Evolutionary conservation across 768 basidiomycete species (phyloP), one percentile per base, ranked within the genome.

Genomic region (Tricholoma flavovirens): DNA sequence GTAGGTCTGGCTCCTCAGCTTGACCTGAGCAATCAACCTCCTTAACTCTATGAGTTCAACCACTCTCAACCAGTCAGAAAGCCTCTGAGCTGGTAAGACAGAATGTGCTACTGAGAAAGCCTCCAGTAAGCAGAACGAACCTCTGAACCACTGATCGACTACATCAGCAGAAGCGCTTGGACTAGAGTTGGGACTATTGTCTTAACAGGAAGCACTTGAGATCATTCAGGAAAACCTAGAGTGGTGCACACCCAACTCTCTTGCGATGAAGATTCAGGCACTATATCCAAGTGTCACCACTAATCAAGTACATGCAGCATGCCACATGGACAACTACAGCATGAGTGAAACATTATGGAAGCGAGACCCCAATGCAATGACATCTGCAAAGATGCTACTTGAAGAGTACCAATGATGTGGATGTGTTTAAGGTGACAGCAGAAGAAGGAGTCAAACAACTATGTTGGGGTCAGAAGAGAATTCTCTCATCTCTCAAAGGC

Each of bases 311-410:
- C 59, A 69, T 49, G 21, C 43, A 26, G 64, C 67, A 15, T 71
- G 70, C n/a, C n/a, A n/a, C n/a, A n/a, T n/a, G n/a, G 68, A 58
- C 52, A 15, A 51, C 56, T 35, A 60, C n/a, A n/a, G n/a, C n/a
- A n/a, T 67, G 56, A 71, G 70, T 48, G 51, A 70, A 45, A 52
- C 54, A 2, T 55, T 61, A 15, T 70, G 67, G 70, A 56, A 58
- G 3, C 49, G 55, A 29, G 62, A 66, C n/a, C 48, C 62, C 35
- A 26, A 45, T 19, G 69, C 67, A 40, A 43, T 71, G 5, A 53
- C 55, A 19, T 69, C 65, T 4, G 67, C 68, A 21, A 48, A 51
- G 46, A 56, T 48, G 15, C 59, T 71, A 29, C 57, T 71, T 11
- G 53, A 49, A 3, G 63, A 71, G 49, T 56, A 38, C 38, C 12